Conservation (phyloP, 257 asterid species). For the Solanum pinnatisectum region DNA sequence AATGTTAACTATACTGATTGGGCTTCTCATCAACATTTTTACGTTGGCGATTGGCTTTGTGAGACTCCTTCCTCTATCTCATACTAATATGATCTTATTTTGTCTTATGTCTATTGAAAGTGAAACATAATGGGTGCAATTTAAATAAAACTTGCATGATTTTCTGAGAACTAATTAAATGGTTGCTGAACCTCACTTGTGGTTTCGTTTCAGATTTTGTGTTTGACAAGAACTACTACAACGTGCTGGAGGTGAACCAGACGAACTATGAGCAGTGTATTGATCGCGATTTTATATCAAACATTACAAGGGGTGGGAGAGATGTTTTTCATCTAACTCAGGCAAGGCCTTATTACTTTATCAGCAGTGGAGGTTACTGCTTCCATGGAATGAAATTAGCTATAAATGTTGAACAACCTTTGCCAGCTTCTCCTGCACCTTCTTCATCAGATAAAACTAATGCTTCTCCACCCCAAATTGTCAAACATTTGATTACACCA, state of each 20-base stretch:
- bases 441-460: background rate
- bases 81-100: background rate
- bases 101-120: background rate
- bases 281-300: conserved; percentile 28
- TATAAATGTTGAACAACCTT: conserved; percentile 16
- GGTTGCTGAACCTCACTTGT: background rate
- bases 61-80: background rate
- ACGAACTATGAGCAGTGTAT: conserved; percentile 39
- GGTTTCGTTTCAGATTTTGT: conserved; percentile 27
- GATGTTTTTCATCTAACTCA: conserved; percentile 42
- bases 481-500: background rate
- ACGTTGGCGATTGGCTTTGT: conserved; percentile 61
- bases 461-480: background rate
- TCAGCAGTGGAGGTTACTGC: conserved; percentile 58
- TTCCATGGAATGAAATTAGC: conserved; percentile 46
- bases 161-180: background rate
- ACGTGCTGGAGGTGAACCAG: conserved; percentile 52
- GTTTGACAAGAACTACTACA: conserved; percentile 37
- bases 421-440: conserved; percentile 11
- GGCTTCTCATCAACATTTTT: conserved; percentile 40
- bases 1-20: conserved; percentile 46
- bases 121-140: background rate
- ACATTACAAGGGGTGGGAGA: conserved; percentile 52
- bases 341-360: conserved; percentile 38
- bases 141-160: background rate